Percentiles rank a stretch among this genome's conserved stretches.
These are phyloP conservation scores for Trametes sp. DNA, from an alignment of 1,284 basidiomycete species.

Conservation along the genomic window DNA sequence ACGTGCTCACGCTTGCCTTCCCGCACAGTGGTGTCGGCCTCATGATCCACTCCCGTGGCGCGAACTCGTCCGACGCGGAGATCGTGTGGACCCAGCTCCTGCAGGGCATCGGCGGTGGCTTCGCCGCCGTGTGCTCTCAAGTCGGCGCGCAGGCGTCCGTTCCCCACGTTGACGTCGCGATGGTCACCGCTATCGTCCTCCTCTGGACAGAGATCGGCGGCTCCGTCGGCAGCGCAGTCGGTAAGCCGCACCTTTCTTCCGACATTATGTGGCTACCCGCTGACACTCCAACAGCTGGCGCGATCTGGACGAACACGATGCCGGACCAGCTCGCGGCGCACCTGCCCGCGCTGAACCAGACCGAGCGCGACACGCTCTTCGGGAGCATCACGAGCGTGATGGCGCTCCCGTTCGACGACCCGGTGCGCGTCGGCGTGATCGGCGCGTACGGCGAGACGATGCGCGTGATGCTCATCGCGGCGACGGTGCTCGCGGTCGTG, in stretches of 20 bases:
- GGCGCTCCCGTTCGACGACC: constrained; percentile 55
- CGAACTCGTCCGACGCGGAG: constrained; percentile 64
- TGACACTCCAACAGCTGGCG: constrained; percentile 49
- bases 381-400: constrained; percentile 59
- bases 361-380: constrained; percentile 51
- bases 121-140: constrained; percentile 73
- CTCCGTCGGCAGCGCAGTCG: constrained; percentile 71
- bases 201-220: constrained; percentile 84
- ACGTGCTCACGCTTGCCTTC: not conserved
- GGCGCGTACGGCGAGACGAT: constrained; percentile 61
- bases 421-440: constrained; percentile 66
- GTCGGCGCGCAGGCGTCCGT: constrained; percentile 85
- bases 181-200: constrained; percentile 83
- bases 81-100: constrained; percentile 77
- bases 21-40: constrained; percentile 65
- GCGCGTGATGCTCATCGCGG: constrained; percentile 57
- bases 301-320: constrained; percentile 68
- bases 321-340: constrained; percentile 62
- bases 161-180: constrained; percentile 79
- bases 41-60: constrained; percentile 78
- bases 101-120: constrained; percentile 82
- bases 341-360: constrained; percentile 53
- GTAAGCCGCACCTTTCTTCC: constrained; percentile 39
- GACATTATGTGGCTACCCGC: not conserved
- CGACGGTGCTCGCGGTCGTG: constrained; percentile 40